These are phyloP conservation scores for Vicia villosa DNA, from an alignment of 306 rosid genomes.

Conservation along the genomic window DNA sequence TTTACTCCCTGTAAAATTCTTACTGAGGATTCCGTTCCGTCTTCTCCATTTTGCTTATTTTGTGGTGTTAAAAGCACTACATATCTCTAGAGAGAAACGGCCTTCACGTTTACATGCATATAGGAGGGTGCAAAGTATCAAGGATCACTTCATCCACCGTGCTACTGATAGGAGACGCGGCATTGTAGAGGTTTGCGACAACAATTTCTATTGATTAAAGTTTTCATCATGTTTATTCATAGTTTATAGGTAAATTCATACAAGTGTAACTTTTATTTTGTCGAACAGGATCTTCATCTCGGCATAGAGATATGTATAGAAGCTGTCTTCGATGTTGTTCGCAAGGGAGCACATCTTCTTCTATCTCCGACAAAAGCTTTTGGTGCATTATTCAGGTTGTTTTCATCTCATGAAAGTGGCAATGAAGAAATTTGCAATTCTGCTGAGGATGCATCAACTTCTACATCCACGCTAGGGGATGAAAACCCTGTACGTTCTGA, in stretches of 20 bases:
- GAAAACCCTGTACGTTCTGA: constrained; percentile 50
- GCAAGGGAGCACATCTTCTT: constrained; percentile 70
- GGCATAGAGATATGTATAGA: constrained; percentile 80
- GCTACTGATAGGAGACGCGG: constrained; percentile 93
- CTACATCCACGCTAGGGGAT: constrained; percentile 57
- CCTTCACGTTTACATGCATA: constrained; percentile 39
- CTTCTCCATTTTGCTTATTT: constrained; percentile 40
- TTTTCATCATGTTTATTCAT: constrained; percentile 6
- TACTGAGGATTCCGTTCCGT: constrained; percentile 57
- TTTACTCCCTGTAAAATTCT: constrained; percentile 57
- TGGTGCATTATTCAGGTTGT: constrained; percentile 43
- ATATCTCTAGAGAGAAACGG: constrained; percentile 39
- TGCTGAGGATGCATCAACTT: constrained; percentile 33
- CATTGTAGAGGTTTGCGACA: constrained; percentile 71
- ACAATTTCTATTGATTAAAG: neutral
- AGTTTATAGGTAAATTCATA: no score
- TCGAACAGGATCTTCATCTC: constrained; percentile 82
- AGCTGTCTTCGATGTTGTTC: constrained; percentile 72
- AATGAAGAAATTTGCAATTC: constrained; percentile 33
- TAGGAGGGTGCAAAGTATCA: constrained; percentile 58
- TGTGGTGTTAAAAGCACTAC: constrained; percentile 37
- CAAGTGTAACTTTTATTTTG: no score
- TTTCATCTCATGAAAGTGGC: constrained; percentile 42
- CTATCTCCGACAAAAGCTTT: constrained; percentile 73
- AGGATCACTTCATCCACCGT: constrained; percentile 74